Base-by-base conservation (phyloP, 768 basidiomycete genomes). In the Boletus sp. region DNA sequence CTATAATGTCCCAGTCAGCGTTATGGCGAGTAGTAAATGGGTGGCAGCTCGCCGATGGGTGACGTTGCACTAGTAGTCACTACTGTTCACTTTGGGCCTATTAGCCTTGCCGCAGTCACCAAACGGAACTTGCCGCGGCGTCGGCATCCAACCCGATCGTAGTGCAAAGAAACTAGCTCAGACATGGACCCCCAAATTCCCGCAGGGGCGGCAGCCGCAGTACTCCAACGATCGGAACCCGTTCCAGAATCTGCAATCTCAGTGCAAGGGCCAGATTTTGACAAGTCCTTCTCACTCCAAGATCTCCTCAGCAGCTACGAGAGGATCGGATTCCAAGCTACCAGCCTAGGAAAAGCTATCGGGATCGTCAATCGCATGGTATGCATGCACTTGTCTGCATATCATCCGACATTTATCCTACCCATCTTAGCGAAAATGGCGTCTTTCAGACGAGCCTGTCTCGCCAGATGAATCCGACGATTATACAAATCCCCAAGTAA, bases 251-350 rank as follows among this genome's bases (percentile, higher is more conserved):
- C 81, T 37, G 83, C 88, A 0, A 72, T 90, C 14, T 75, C 89
- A 3, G 92, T 98, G 18, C 76, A 85, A 68, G 97, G 97, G 0
- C 97, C 97, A 11, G 81, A 95, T 71, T 90, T 98, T 64, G 89
- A 91, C 59, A 70, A 81, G n/a, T 72, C 78, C 1, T 67, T 83
- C 20, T 84, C 84, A 47, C 76, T 99, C 29, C 77, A 86, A 44
- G 76, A 81, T 36, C 81, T 99, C 60, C 73, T 99, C 39, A 70
- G 76, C 36, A 86, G 83, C 65, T 99, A 97, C 75, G 85, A 90
- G 67, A 83, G 86, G 35, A 97, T 98, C 51, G 97, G 97, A 18
- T 99, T 98, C 69, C 97, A 99, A 72, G 97, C 97, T n/a, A 95
- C 87, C 52, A 93, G 91, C 55, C 76, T 99, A 2, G 90, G 90